Evolutionary conservation across 169 alveolate genomes (phyloP), one percentile per base, ranked within the genome.

Genomic region (Plasmodium vivax): DNA sequence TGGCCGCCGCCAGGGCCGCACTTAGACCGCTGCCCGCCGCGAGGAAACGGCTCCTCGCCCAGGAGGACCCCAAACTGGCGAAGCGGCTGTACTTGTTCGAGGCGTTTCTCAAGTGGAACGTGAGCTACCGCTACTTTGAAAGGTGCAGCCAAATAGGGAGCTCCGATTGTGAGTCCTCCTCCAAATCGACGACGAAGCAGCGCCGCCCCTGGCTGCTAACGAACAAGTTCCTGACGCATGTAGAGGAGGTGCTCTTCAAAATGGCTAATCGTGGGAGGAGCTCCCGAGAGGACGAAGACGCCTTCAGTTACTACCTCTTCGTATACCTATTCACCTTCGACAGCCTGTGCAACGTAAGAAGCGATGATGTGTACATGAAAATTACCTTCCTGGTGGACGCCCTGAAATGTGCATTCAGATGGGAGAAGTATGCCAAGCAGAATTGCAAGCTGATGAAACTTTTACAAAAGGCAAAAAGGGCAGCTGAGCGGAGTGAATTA

Each of bases 101-200:
- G 71, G 45, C 45, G 8, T 92, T 81, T 73, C 83, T 92, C 16
- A 81, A 92, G 62, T 82, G 75, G 56, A 82, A 92, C 54, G 19
- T 92, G 45, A 92, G 95, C 68, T 92, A 82, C 85, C n/a, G 32
- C 9, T 82, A 71, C 75, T 92, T 82, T 51, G 58, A 51, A 51
- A 51, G 62, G 12, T 51, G 14, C 62, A 1, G 8, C 62, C 62
- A 51, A 19, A 14, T 51, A 14, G 62, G 7, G 14, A 51, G 6
- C 7, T 51, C 62, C 23, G 7, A 51, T 3, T 3, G 3, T 8
- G 56, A 58, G 23, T 3, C 36, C n/a, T 12, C 34, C 41, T 1
- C 47, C 47, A 75, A 90, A 23, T 4, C 54, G 12, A 41, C 34
- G 81, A n/a, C 19, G 62, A 81, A 62, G 38, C 2, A 23, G 51